Evolutionary conservation across 495 filamentous ascomycete species (phyloP), one percentile per base, ranked within the genome.

Genomic region (Zalerion maritima): DNA sequence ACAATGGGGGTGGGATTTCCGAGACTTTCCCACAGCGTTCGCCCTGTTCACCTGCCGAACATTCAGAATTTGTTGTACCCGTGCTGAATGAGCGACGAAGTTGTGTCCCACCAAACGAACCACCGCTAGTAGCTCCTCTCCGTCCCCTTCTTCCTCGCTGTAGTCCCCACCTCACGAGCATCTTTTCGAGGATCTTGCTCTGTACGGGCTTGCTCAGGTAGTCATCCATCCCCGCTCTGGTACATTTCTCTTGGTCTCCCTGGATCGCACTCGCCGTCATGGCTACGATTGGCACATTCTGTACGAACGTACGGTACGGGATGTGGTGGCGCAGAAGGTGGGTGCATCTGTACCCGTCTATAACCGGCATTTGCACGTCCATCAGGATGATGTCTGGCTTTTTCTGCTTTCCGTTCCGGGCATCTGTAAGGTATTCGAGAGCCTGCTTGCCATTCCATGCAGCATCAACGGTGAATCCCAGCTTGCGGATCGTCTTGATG

Each of bases 301-400:
- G 54, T 10, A 64, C 56, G 9, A 59, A 50, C 9, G 46, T 45
- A 26, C 64, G 66, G 40, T 77, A 73, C 3, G 69, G 71, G 2
- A 50, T 31, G 33, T 74, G 62, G 27, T 69, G 64, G 21, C 81
- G 58, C 14, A 89, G 69, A 18, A 71, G 60, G n/a, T 74, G 72
- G 0, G 80, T 84, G 18, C 79, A 76, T 18, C 64, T 58, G 40
- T 86, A 87, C 1, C 82, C 82, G 37, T 85, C 81, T 35, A 85
- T 69, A 10, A 84, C 59, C 3, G 80, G 77, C 78, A 89, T 85
- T 47, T 85, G 78, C 0, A 85, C 71, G 41, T 91, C 80, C 82
- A 91, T 89, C 5, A 87, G 61, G 26, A 87, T 80, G n/a, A 87
- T 75, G 37, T 87, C 69, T 1, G 78, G 71, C 29, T 57, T 65